These are phyloP conservation scores for Paraconiothyrium sp. DNA, from an alignment of 2,329 filamentous ascomycete genomes.

Conservation along the genomic window DNA sequence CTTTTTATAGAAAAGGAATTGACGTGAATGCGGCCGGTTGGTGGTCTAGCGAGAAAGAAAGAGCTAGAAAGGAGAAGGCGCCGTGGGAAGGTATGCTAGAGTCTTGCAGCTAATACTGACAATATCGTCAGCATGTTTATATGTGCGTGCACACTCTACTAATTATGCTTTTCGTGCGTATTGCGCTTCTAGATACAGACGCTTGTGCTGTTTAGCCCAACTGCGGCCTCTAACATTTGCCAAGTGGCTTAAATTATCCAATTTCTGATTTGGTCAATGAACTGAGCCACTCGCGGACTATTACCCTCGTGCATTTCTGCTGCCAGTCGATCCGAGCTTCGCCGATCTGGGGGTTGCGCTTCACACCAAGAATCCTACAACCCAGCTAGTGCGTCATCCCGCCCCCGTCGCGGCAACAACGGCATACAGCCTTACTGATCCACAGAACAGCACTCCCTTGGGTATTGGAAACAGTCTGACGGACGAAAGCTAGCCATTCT, in stretches of 20 bases:
- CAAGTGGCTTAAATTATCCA: too few species aligned
- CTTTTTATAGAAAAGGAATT: not conserved
- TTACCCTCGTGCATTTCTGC: too few species aligned
- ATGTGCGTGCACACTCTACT: not conserved
- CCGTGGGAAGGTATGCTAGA: constrained; percentile 10
- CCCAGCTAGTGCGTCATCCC: constrained; percentile 1
- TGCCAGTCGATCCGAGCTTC: too few species aligned
- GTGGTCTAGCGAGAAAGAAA: constrained; percentile 8
- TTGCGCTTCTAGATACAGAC: not conserved
- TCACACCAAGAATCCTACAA: not conserved
- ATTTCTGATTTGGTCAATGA: too few species aligned
- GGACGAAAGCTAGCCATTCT: not conserved
- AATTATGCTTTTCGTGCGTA: not conserved
- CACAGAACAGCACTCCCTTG: not conserved
- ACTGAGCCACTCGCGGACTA: too few species aligned
- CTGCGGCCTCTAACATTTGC: too few species aligned
- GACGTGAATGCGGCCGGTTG: not conserved
- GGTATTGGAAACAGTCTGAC: not conserved
- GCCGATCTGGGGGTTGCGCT: not conserved
- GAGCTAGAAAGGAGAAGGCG: not conserved
- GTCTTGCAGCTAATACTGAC: not conserved
- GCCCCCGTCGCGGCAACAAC: not conserved
- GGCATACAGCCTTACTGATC: not conserved
- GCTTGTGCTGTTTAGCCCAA: too few species aligned
- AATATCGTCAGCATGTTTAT: not conserved